Percentiles rank a stretch among this genome's conserved stretches.
Evolutionary conservation across 1,284 basidiomycete genomes (phyloP).

Genomic region (Leccinum huronense): DNA sequence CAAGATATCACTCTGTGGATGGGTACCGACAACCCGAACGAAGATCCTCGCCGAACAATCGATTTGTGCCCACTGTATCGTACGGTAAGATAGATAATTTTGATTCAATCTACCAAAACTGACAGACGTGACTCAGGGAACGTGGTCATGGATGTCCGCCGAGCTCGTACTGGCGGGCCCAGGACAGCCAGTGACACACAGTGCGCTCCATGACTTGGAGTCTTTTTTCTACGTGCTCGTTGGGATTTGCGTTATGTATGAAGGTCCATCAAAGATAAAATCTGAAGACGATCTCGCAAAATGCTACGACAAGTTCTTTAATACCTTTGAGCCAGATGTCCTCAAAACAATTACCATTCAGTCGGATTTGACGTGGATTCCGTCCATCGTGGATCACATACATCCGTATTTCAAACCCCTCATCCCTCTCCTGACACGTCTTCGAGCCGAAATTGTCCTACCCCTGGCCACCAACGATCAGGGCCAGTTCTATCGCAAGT

Average conservation of each 20-base stretch:
- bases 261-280: background rate
- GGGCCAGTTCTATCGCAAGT: background rate
- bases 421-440: background rate
- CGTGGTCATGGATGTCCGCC: background rate
- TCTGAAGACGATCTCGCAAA: background rate
- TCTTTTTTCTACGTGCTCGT: background rate
- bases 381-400: background rate
- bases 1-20: constrained; percentile 10
- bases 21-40: constrained; percentile 4
- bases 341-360: background rate
- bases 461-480: background rate
- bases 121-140: background rate
- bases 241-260: background rate
- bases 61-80: constrained; percentile 9
- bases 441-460: background rate
- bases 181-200: background rate
- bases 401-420: background rate
- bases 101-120: background rate
- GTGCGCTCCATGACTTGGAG: background rate
- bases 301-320: background rate
- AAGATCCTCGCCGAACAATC: constrained; percentile 3
- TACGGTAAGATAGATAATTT: background rate
- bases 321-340: background rate
- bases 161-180: background rate
- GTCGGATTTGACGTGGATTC: background rate